A percentile compares a stretch with the other conserved stretches of the same genome.
Conservation (phyloP, 345 rosid species). For the Brassica incana region DNA sequence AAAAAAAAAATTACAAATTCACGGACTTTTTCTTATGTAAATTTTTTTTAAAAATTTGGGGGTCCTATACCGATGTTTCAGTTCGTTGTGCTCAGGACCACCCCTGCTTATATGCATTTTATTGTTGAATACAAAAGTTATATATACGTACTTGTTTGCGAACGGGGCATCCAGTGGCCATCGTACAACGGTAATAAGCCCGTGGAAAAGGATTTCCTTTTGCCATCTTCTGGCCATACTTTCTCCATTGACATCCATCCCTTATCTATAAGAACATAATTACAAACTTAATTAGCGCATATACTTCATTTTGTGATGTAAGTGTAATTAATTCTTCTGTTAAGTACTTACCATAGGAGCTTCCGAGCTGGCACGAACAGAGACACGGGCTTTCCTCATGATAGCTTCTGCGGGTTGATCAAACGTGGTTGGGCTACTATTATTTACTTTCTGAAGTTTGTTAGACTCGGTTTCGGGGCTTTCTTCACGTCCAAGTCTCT, state of each 20-base stretch:
- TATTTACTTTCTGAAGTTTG: slow-evolving; percentile 52
- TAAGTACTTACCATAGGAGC: slow-evolving; percentile 77
- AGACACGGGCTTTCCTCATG: slow-evolving; percentile 96
- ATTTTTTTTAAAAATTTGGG: no score
- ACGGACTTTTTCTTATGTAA: no score
- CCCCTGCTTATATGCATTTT: not conserved
- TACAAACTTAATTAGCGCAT: not conserved
- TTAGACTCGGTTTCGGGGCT: slow-evolving; percentile 72
- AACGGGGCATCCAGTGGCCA: slow-evolving; percentile 72
- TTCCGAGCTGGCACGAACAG: slow-evolving; percentile 97
- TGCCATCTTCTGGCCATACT: slow-evolving; percentile 73
- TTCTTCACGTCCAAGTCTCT: slow-evolving; percentile 58
- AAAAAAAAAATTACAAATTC: not conserved
- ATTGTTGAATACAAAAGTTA: not conserved
- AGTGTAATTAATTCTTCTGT: not conserved
- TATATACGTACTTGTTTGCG: slow-evolving; percentile 56
- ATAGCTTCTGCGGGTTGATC: slow-evolving; percentile 79
- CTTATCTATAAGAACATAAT: slow-evolving; percentile 22
- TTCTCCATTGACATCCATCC: slow-evolving; percentile 67
- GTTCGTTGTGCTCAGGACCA: no score
- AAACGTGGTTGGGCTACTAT: slow-evolving; percentile 34
- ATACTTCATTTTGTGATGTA: not conserved
- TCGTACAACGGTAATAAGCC: slow-evolving; percentile 73
- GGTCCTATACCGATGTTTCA: no score
- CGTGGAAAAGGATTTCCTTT: slow-evolving; percentile 75